Percentiles rank a stretch among this genome's conserved stretches.
Conservation (phyloP, 2,329 filamentous ascomycete genomes). For the Dothideomycetes sp. region DNA sequence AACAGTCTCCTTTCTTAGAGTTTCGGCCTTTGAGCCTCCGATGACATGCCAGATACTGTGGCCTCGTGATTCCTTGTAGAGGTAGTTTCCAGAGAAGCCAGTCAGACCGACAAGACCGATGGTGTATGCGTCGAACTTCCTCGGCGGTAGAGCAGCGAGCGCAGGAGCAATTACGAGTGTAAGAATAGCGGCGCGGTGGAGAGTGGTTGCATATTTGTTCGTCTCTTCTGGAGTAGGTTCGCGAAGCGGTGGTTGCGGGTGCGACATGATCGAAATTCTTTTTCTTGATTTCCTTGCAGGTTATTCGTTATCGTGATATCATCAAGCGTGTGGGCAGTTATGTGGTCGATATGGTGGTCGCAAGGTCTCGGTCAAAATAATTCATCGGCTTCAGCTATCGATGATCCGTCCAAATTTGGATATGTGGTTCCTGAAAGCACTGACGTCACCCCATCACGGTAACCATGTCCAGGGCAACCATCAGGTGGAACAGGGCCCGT, state of each 20-base stretch:
- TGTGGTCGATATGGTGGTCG: neutral
- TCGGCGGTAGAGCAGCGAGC: slow-evolving; percentile 46
- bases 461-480: too few species aligned
- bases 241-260: slow-evolving; percentile 15
- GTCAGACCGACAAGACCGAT: slow-evolving; percentile 40
- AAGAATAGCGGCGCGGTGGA: slow-evolving; percentile 37
- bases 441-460: neutral
- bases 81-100: slow-evolving; percentile 38
- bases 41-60: slow-evolving; percentile 24
- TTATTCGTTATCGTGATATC: neutral
- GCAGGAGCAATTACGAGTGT: slow-evolving; percentile 42
- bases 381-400: neutral
- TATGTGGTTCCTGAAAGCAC: neutral
- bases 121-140: slow-evolving; percentile 52
- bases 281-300: neutral
- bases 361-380: neutral
- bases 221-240: slow-evolving; percentile 16
- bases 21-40: slow-evolving; percentile 12
- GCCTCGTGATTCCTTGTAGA: slow-evolving; percentile 30
- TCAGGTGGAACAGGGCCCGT: too few species aligned
- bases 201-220: slow-evolving; percentile 8
- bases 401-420: neutral
- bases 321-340: neutral
- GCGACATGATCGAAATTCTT: slow-evolving; percentile 13
- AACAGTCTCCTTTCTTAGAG: neutral